Conservation (phyloP, 2,329 filamentous ascomycete species). For the Spiromastix sp. region DNA sequence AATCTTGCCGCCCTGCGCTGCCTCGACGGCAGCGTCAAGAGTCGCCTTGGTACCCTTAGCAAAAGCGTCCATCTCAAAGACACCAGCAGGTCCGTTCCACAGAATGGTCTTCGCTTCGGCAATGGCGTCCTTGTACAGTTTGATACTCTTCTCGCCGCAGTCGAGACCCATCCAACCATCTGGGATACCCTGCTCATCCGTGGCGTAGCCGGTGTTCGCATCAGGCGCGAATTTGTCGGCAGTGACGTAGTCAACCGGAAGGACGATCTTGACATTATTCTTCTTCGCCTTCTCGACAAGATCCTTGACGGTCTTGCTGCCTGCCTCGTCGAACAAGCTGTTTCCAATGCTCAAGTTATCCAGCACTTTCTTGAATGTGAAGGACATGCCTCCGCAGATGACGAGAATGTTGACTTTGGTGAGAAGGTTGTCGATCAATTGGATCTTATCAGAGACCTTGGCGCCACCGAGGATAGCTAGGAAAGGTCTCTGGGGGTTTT, state of each 20-base stretch:
- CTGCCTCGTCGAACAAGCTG: constrained; percentile 87
- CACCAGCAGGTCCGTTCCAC: constrained; percentile 95
- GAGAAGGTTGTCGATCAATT: constrained; percentile 97
- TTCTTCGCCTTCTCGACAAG: constrained; percentile 93
- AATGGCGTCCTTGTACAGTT: constrained; percentile 83
- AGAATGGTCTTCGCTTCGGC: constrained; percentile 87
- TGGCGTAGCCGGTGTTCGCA: constrained; percentile 69
- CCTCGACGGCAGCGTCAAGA: constrained; percentile 76
- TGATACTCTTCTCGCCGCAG: constrained; percentile 77
- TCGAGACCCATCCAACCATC: constrained; percentile 98
- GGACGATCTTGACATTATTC: constrained; percentile 88
- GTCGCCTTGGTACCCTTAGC: constrained; percentile 85
- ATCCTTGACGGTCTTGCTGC: constrained; percentile 78
- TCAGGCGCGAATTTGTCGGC: constrained; percentile 89
- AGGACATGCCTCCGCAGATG: constrained; percentile 96
- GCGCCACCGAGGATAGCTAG: constrained; percentile 95
- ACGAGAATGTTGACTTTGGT: constrained; percentile 96
- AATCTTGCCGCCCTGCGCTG: constrained; percentile 74
- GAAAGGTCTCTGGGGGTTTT: constrained; percentile 89
- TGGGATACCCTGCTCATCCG: constrained; percentile 79
- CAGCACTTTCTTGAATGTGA: constrained; percentile 99
- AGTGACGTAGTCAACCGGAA: constrained; percentile 91
- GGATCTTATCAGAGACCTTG: constrained; percentile 99
- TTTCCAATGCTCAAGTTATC: constrained; percentile 80
- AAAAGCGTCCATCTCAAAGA: constrained; percentile 96